phyloP scores from a whole-genome alignment of 768 basidiomycete genomes.

The Nidularia pulvinata region DNA sequence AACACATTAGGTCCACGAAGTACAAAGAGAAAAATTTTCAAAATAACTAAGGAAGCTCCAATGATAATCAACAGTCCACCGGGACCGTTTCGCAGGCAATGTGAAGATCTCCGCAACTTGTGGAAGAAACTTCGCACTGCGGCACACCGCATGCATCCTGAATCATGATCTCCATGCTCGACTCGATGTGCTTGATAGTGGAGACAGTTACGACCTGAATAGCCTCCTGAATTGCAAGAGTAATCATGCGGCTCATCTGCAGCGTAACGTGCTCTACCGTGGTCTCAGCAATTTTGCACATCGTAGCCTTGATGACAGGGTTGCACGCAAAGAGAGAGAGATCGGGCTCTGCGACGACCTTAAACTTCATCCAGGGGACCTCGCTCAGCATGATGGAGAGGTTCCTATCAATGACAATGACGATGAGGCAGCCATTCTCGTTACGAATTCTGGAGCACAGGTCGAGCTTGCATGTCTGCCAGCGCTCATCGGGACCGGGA shows the following conservation, averaged over 20 bases:
- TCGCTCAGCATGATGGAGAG: conserved; percentile 7
- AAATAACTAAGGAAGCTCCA: too few species aligned
- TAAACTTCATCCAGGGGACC: conserved; percentile 24
- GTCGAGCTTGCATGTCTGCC: neutral
- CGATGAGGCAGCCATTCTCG: neutral
- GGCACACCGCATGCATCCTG: neutral
- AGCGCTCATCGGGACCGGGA: neutral
- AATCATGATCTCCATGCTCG: neutral
- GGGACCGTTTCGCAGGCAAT: too few species aligned
- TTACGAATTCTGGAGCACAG: neutral
- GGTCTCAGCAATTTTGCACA: neutral
- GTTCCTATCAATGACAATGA: neutral
- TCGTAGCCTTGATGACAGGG: neutral
- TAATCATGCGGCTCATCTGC: neutral
- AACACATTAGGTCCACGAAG: too few species aligned
- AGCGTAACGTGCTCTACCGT: neutral
- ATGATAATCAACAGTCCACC: too few species aligned
- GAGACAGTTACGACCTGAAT: neutral
- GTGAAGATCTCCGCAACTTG: too few species aligned
- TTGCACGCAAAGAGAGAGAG: conserved; percentile 14
- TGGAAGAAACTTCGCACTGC: too few species aligned
- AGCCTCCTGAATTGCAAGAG: neutral
- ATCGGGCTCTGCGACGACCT: conserved; percentile 19
- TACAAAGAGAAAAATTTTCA: too few species aligned
- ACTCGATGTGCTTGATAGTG: neutral